phyloP scores from a whole-genome alignment of 1,284 basidiomycete species.

The Tylopilus sp. region DNA sequence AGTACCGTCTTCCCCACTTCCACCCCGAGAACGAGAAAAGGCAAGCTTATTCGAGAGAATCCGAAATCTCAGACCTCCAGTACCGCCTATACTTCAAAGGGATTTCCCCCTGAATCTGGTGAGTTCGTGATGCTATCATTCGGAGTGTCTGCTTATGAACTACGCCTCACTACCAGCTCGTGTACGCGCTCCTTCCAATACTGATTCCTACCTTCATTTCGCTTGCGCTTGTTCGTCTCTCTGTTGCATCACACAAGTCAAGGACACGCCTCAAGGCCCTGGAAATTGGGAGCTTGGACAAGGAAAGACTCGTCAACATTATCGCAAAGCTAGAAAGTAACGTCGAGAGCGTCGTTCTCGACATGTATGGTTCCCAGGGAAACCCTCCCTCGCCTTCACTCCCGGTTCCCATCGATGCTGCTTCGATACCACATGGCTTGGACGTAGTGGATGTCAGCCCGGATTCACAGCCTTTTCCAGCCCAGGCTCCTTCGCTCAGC shows the following conservation, averaged over 20 bases:
- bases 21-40: slow-evolving; percentile 9
- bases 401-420: not conserved
- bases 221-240: slow-evolving; percentile 47
- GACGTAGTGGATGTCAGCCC: slow-evolving; percentile 10
- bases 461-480: slow-evolving; percentile 18
- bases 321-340: slow-evolving; percentile 54
- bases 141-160: not conserved
- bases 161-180: slow-evolving; percentile 36
- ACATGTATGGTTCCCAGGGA: slow-evolving; percentile 26
- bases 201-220: slow-evolving; percentile 58
- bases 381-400: slow-evolving; percentile 3
- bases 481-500: slow-evolving; percentile 47
- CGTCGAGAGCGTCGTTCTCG: slow-evolving; percentile 49
- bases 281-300: slow-evolving; percentile 44
- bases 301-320: slow-evolving; percentile 46
- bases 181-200: slow-evolving; percentile 55
- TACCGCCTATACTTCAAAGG: slow-evolving; percentile 63
- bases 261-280: slow-evolving; percentile 56
- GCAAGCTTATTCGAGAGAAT: slow-evolving; percentile 42
- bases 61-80: slow-evolving; percentile 33
- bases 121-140: slow-evolving; percentile 27
- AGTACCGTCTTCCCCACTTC: slow-evolving; percentile 35
- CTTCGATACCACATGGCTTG: not conserved
- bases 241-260: slow-evolving; percentile 50
- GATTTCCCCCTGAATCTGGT: slow-evolving; percentile 73